Percentiles rank a stretch among this genome's conserved stretches.
Conservation (phyloP, 176 grass and related monocot species). For the Ananas comosus region DNA sequence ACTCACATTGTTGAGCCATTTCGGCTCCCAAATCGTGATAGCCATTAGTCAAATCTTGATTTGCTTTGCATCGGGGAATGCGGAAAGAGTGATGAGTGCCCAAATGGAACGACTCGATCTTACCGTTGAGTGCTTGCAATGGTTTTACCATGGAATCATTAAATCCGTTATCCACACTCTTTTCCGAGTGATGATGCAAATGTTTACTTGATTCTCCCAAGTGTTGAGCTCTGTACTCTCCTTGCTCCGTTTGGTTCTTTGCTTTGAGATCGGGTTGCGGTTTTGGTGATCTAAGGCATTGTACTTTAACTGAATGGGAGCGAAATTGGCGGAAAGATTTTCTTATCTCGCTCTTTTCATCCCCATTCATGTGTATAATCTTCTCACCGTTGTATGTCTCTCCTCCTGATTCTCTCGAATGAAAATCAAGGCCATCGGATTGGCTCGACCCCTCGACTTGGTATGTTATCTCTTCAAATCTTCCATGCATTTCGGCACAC, state of each 20-base stretch:
- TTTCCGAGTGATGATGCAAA: slow-evolving; percentile 34
- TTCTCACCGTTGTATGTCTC: slow-evolving; percentile 28
- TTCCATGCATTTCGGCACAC: slow-evolving; percentile 27
- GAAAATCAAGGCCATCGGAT: slow-evolving; percentile 7
- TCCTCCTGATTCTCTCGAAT: slow-evolving; percentile 30
- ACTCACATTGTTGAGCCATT: slow-evolving; percentile 32
- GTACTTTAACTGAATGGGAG: slow-evolving; percentile 21
- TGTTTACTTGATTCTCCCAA: slow-evolving; percentile 33
- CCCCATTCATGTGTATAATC: slow-evolving; percentile 28
- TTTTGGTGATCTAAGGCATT: slow-evolving; percentile 12
- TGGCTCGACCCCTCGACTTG: slow-evolving; percentile 29
- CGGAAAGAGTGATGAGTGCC: slow-evolving; percentile 67
- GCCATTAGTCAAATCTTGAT: not conserved
- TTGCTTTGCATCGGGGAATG: slow-evolving; percentile 12
- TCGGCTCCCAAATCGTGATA: slow-evolving; percentile 25
- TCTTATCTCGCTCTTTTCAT: slow-evolving; percentile 7
- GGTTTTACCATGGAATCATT: slow-evolving; percentile 10
- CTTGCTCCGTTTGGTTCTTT: slow-evolving; percentile 43
- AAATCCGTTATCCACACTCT: slow-evolving; percentile 6
- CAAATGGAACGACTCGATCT: slow-evolving; percentile 70
- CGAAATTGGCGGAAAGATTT: slow-evolving; percentile 21
- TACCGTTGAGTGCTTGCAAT: slow-evolving; percentile 21
- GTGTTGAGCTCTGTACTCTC: slow-evolving; percentile 37
- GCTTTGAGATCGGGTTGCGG: slow-evolving; percentile 20
- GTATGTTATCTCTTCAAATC: slow-evolving; percentile 80